A percentile compares a stretch with the other conserved stretches of the same genome.
phyloP scores from a whole-genome alignment of 2,329 filamentous ascomycete species.

The Cladosporium sp. region DNA sequence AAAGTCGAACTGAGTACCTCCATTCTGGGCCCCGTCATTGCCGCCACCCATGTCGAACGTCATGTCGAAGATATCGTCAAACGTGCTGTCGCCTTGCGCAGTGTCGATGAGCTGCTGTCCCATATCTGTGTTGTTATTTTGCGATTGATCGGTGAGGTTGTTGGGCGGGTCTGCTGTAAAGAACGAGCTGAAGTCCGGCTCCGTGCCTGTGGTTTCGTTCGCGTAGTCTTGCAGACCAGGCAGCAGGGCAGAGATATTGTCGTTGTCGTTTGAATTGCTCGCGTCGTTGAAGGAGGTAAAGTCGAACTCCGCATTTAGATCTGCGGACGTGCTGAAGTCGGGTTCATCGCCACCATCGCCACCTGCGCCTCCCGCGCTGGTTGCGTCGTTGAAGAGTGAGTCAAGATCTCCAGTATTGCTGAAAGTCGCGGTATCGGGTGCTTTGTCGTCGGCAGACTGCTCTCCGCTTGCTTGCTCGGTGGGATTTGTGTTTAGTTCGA shows the following conservation, averaged over 20 bases:
- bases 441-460: slow-evolving; percentile 24
- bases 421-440: slow-evolving; percentile 28
- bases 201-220: slow-evolving; percentile 28
- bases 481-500: slow-evolving; percentile 17
- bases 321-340: slow-evolving; percentile 19
- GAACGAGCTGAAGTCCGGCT: slow-evolving; percentile 32
- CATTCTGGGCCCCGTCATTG: slow-evolving; percentile 20
- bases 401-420: slow-evolving; percentile 36
- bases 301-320: slow-evolving; percentile 34
- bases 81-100: slow-evolving; percentile 29
- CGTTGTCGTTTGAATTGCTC: slow-evolving; percentile 29
- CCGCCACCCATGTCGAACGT: slow-evolving; percentile 33
- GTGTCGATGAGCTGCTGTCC: slow-evolving; percentile 21
- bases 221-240: slow-evolving; percentile 46
- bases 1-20: slow-evolving; percentile 34
- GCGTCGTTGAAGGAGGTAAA: slow-evolving; percentile 35
- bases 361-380: slow-evolving; percentile 21
- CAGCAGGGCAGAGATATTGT: slow-evolving; percentile 39
- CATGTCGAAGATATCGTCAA: slow-evolving; percentile 40
- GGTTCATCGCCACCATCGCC: slow-evolving; percentile 9
- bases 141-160: not conserved
- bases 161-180: slow-evolving; percentile 24
- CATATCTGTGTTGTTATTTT: slow-evolving; percentile 18
- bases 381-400: slow-evolving; percentile 37
- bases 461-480: slow-evolving; percentile 17